Conservation (phyloP, 805 yeast species). For the Metschnikowia orientalis region DNA sequence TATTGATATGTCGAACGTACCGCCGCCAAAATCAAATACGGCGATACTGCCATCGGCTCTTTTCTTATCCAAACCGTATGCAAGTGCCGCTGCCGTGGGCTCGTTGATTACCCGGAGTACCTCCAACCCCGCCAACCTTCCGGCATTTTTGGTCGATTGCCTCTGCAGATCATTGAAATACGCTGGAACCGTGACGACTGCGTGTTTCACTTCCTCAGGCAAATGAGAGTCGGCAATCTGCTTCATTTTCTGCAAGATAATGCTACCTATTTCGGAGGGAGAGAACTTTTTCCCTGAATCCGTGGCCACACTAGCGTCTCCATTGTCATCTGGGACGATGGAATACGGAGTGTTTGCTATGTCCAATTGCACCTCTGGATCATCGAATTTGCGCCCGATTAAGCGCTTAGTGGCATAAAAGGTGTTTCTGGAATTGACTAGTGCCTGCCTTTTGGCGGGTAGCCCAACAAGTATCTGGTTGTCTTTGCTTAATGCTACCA, state of each 20-base stretch:
- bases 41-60: conserved; percentile 48
- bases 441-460: conserved; percentile 74
- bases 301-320: conserved; percentile 65
- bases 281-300: conserved; percentile 43
- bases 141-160: conserved; percentile 80
- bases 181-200: conserved; percentile 83
- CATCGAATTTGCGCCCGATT: conserved; percentile 68
- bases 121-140: conserved; percentile 68
- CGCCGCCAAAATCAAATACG: conserved; percentile 78
- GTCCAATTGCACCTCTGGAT: conserved; percentile 68
- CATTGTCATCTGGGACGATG: conserved; percentile 54
- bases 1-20: conserved; percentile 78
- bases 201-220: conserved; percentile 46
- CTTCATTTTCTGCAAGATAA: conserved; percentile 60
- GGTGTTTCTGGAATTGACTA: conserved; percentile 70
- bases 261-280: conserved; percentile 71
- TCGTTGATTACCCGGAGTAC: conserved; percentile 75
- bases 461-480: conserved; percentile 48
- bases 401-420: conserved; percentile 78
- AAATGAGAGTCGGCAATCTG: conserved; percentile 55
- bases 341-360: conserved; percentile 57
- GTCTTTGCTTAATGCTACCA: conserved; percentile 58
- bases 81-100: conserved; percentile 92
- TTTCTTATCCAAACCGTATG: conserved; percentile 80
- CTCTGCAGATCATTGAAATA: conserved; percentile 79